Evolutionary conservation across 257 asterid genomes (phyloP), one percentile per base, ranked within the genome.

Genomic region (Phtheirospermum japonicum): DNA sequence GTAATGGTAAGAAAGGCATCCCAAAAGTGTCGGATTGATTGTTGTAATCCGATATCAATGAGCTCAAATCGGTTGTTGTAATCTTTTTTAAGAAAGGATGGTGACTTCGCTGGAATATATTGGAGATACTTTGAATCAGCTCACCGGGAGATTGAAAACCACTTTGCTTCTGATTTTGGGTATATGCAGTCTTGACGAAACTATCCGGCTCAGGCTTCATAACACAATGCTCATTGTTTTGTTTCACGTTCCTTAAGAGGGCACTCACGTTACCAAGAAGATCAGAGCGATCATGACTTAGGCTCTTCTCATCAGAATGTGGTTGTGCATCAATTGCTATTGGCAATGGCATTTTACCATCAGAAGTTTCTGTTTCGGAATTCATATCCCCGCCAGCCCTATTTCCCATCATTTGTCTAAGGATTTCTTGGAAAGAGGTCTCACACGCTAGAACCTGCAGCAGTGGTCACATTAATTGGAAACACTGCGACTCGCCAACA

Each of bases 11-110:
- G 69, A 75, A 81, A 58, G 99, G 99, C 88, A 85, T 84, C 66
- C 99, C 99, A 51, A 86, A 87, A 63, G 96, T 81, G 80, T 93
- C 99, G 16, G 99, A 89, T 69, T 93, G 97, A 76, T 89, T 85
- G 57, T 83, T 89, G 69, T 73, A 76, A 74, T 89, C 94, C 16
- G 81, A 78, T 73, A 72, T 66, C 79, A 89, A 65, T 61, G 88
- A 77, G 76, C 75, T 82, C 71, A 89, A 78, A 69, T 93, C 97
- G 48, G 75, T 67, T 78, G 82, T 75, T 33, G 87, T 76, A 50
- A 87, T 84, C 83, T 80, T 87, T 69, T 85, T 85, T 78, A 89
- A 71, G 78, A 89, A 93, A 48, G 96, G 90, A 78, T 85, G 97
- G 77, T 73, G 87, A 72, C 79, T 82, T 73, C 96, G 82, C 70